phyloP scores from a whole-genome alignment of 352 stramenopile species.

The Phytophthora uliginosa region DNA sequence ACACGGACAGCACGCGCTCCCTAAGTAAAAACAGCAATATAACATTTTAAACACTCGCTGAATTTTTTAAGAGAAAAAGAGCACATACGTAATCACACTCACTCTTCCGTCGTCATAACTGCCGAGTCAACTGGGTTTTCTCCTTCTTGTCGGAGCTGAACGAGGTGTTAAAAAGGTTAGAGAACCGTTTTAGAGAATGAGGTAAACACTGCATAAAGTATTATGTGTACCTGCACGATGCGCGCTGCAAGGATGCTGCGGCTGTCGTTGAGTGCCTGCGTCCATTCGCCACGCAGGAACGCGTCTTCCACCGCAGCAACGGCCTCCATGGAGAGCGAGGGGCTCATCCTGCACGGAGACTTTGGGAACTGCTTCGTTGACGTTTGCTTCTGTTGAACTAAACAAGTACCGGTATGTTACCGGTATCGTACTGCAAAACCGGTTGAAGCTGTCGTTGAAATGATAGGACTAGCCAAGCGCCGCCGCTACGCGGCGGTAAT shows the following conservation, averaged over 20 bases:
- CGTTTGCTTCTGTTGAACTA: conserved; percentile 20
- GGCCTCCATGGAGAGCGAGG: conserved; percentile 12
- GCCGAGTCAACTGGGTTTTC: neutral
- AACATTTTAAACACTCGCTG: conserved; percentile 9
- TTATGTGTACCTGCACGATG: conserved; percentile 35
- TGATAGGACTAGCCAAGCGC: too few species aligned
- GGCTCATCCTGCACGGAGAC: conserved; percentile 12
- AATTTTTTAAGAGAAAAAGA: neutral
- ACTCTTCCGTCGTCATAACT: conserved; percentile 38
- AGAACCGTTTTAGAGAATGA: neutral
- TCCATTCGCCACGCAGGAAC: conserved; percentile 72
- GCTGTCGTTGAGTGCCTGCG: conserved; percentile 59
- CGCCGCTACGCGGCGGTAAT: too few species aligned
- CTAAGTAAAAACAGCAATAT: conserved; percentile 28
- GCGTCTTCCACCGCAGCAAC: conserved; percentile 60
- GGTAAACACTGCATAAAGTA: neutral
- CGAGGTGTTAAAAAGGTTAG: conserved; percentile 1
- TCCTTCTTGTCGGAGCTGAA: conserved; percentile 26
- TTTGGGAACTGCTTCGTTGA: conserved; percentile 25
- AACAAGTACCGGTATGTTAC: neutral
- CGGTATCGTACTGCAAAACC: neutral
- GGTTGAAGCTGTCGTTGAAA: neutral
- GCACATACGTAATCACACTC: neutral
- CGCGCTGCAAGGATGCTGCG: conserved; percentile 44
- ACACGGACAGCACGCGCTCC: conserved; percentile 70